A percentile compares a stretch with the other conserved stretches of the same genome.
Conservation (phyloP, 1,284 basidiomycete species). For the Pseudozyma thailandica region DNA sequence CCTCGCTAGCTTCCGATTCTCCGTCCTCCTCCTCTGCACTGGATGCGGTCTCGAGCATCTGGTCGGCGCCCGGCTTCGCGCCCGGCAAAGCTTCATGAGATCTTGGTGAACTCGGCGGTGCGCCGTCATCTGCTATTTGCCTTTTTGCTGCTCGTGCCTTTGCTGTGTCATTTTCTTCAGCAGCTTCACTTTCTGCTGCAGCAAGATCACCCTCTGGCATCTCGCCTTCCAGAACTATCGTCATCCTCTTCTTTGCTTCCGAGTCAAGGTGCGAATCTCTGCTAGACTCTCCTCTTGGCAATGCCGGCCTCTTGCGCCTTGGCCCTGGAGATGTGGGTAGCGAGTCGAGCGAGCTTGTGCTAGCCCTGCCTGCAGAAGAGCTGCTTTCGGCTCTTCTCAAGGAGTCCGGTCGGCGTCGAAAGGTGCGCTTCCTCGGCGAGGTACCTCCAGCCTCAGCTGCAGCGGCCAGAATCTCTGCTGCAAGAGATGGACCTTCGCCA, state of each 20-base stretch:
- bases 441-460: constrained; percentile 17
- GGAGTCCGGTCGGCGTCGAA: constrained; percentile 18
- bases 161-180: neutral
- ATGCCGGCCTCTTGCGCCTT: constrained; percentile 25
- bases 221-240: constrained; percentile 55
- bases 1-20: too few species aligned
- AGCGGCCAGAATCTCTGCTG: constrained; percentile 36
- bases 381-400: constrained; percentile 28
- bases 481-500: constrained; percentile 17
- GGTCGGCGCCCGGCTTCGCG: too few species aligned
- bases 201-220: constrained; percentile 46
- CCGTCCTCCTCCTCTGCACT: neutral
- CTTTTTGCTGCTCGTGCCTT: too few species aligned
- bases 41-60: neutral
- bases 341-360: constrained; percentile 26
- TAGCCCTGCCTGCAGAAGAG: constrained; percentile 24
- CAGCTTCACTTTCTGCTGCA: neutral
- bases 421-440: constrained; percentile 21
- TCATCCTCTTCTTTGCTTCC: constrained; percentile 50
- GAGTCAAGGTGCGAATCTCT: constrained; percentile 15
- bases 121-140: too few species aligned
- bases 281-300: constrained; percentile 21
- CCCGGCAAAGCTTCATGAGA: too few species aligned
- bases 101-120: too few species aligned
- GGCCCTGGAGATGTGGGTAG: constrained; percentile 27